Conservation (phyloP, 768 basidiomycete species). For the Mycena filopes region DNA sequence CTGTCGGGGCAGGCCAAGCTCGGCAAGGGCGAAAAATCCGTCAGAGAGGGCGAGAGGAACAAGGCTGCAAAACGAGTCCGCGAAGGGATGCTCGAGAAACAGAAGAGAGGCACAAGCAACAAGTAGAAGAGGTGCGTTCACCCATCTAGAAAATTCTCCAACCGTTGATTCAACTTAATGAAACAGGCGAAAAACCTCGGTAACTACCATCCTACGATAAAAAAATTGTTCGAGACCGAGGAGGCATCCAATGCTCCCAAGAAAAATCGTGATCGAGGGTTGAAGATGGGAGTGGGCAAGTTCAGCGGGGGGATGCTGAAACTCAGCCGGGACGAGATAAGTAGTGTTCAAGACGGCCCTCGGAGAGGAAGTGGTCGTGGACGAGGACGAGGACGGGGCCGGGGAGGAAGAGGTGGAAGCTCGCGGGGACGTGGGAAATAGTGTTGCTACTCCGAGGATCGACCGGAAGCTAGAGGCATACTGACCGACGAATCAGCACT, state of each 20-base stretch:
- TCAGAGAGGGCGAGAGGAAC: constrained; percentile 72
- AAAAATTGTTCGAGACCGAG: constrained; percentile 66
- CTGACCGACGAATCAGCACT: constrained; percentile 14
- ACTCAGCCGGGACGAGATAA: constrained; percentile 73
- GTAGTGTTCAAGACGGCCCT: constrained; percentile 37
- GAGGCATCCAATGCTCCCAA: constrained; percentile 39
- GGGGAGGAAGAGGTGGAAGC: constrained; percentile 38
- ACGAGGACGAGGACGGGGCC: constrained; percentile 40
- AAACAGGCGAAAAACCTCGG: constrained; percentile 83
- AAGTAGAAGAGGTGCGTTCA: constrained; percentile 74
- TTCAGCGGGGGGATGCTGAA: constrained; percentile 77
- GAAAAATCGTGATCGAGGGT: constrained; percentile 69
- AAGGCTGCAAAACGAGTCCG: constrained; percentile 79
- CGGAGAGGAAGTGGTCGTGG: constrained; percentile 37
- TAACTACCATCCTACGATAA: constrained; percentile 85
- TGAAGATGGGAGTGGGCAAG: constrained; percentile 83
- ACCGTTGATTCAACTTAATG: constrained; percentile 21
- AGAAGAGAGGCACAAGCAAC: constrained; percentile 63
- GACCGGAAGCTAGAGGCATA: constrained; percentile 5
- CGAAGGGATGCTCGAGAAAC: constrained; percentile 73
- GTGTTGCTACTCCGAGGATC: not conserved
- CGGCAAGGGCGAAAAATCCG: constrained; percentile 75
- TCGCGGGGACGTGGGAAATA: constrained; percentile 25
- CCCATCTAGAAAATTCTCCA: constrained; percentile 4
- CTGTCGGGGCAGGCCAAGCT: constrained; percentile 73